Conservation (phyloP, 768 basidiomycete species). For the Inosperma sp. region DNA sequence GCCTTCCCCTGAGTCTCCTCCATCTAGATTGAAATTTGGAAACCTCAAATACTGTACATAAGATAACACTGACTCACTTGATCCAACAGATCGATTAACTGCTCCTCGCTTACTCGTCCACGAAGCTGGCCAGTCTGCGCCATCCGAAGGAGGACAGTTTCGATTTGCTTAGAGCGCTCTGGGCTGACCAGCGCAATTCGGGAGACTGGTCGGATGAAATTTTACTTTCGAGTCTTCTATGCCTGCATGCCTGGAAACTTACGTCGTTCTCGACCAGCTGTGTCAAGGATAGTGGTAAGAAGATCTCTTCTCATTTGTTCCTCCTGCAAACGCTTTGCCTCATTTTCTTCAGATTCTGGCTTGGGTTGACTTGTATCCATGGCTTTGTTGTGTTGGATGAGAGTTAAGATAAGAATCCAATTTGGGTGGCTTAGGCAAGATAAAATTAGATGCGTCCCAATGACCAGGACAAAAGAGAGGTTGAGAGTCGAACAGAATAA, state of each 20-base stretch:
- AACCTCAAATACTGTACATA: not conserved
- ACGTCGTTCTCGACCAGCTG: constrained; percentile 79
- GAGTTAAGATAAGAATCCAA: not conserved
- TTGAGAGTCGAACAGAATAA: not conserved
- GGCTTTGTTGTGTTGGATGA: no score
- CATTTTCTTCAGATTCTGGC: not conserved
- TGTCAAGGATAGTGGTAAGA: constrained; percentile 72
- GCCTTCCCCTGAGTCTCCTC: constrained; percentile 42
- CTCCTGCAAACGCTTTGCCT: constrained; percentile 55
- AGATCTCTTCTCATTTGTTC: constrained; percentile 75
- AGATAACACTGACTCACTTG: constrained; percentile 52
- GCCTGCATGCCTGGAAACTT: constrained; percentile 26
- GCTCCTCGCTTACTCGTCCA: constrained; percentile 70
- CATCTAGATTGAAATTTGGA: constrained; percentile 11
- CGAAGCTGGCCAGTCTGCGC: constrained; percentile 79
- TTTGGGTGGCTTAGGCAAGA: not conserved
- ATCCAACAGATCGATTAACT: constrained; percentile 81
- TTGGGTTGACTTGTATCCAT: constrained; percentile 1
- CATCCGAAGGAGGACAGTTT: constrained; percentile 74
- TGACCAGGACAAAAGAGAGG: not conserved
- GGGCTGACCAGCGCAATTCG: constrained; percentile 86
- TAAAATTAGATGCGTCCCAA: not conserved
- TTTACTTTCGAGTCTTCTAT: not conserved
- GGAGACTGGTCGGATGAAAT: constrained; percentile 52
- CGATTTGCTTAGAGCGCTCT: constrained; percentile 75